These are phyloP conservation scores for Stemphylium beticola DNA, from an alignment of 2,329 filamentous ascomycete genomes.

Conservation along the genomic window DNA sequence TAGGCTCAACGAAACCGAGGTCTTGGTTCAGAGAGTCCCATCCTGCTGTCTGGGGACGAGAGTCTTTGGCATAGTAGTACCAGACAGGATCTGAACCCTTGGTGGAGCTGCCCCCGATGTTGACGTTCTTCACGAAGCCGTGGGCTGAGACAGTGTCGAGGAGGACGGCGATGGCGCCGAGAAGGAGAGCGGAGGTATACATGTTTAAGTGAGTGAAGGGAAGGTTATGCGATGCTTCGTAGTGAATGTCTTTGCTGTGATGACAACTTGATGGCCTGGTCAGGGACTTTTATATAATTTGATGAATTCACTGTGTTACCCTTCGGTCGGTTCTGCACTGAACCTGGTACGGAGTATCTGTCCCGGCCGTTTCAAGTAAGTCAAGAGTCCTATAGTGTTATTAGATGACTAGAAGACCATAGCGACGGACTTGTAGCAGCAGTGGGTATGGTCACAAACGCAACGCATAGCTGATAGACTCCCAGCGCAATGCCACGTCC, in stretches of 20 bases:
- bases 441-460: constrained; percentile 9
- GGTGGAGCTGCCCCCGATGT: constrained; percentile 30
- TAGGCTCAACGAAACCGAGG: constrained; percentile 46
- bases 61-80: constrained; percentile 36
- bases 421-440: background rate
- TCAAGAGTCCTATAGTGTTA: constrained; percentile 4
- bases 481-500: constrained; percentile 3
- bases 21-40: constrained; percentile 48
- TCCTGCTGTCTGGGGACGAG: constrained; percentile 38
- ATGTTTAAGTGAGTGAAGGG: constrained; percentile 13
- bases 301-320: background rate
- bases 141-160: constrained; percentile 35
- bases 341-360: background rate
- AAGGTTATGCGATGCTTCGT: background rate
- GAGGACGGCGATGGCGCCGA: constrained; percentile 27
- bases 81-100: constrained; percentile 42
- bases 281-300: constrained; percentile 10
- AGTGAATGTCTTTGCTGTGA: background rate
- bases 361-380: constrained; percentile 1
- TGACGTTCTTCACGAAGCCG: constrained; percentile 39
- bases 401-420: constrained; percentile 12
- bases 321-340: background rate
- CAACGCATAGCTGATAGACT: constrained; percentile 4
- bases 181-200: constrained; percentile 24
- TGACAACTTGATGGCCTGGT: background rate